Base-by-base conservation (phyloP, 306 rosid species). In the Prosopis cineraria region DNA sequence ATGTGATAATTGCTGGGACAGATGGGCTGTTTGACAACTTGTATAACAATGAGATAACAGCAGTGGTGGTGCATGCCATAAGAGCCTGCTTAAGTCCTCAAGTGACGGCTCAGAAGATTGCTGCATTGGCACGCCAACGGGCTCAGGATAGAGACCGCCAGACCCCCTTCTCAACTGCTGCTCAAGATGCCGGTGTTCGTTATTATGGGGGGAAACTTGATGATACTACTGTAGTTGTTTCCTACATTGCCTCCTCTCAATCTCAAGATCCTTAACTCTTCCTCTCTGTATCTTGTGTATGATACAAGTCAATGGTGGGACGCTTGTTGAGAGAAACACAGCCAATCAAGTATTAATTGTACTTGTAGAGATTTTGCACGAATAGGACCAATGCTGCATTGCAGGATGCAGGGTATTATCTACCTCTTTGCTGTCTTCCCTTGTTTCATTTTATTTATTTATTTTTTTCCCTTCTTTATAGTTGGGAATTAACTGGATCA, bases 21-120 rank as follows among this genome's bases (percentile, higher is more conserved):
- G 96, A 91, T 81, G 96, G 96, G 60, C 87, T 91, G 17, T 91
- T 91, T 22, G 96, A 91, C 83, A 91, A 89, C 83, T 75, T 91
- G 79, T 89, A 91, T 82, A 86, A 86, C 86, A 91, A 87, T 45
- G 96, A 91, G 89, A 91, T 91, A 7, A 89, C 93, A 0, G 91
- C 92, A 0, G 88, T 91, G 71, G 96, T 84, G 79, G 96, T 91
- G 76, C 92, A 91, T 73, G 90, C 92, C 29, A 65, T 79, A 78
- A 83, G 93, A 79, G 89, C 96, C 11, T 87, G 96, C 36, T 85
- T 89, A 37, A 87, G 92, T 41, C 84, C 92, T 31, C 90, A 89
- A 80, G 96, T 83, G 62, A 91, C 96, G n/a, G 91, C 96, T 31
- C 93, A 91, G 84, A 91, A 91, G 85, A 87, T 91, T 53, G 93